A percentile compares a stretch with the other conserved stretches of the same genome.
phyloP scores from a whole-genome alignment of 768 basidiomycete species.

The Artomyces pyxidatus region DNA sequence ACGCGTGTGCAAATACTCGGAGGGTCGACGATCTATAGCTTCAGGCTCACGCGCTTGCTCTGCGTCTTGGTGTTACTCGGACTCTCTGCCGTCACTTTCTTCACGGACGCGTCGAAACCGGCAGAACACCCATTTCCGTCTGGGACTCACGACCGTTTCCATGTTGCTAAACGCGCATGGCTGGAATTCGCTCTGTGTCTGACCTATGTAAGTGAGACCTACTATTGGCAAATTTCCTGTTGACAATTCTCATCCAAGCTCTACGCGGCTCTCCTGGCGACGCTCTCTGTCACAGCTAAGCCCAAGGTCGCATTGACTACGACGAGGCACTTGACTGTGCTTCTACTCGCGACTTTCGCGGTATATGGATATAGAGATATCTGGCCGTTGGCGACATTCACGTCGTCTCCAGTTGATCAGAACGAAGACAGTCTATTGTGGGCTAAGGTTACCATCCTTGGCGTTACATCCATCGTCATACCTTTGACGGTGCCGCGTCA shows the following conservation, averaged over 20 bases:
- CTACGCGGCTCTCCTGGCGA: not conserved
- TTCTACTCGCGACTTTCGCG: not conserved
- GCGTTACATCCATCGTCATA: not conserved
- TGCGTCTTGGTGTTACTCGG: too few species aligned
- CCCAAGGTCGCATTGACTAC: not conserved
- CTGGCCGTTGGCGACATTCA: not conserved
- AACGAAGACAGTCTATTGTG: not conserved
- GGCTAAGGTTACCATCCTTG: not conserved
- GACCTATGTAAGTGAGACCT: not conserved
- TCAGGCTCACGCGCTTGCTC: too few species aligned
- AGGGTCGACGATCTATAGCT: too few species aligned
- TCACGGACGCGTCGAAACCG: too few species aligned
- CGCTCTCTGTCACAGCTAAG: not conserved
- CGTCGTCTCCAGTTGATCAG: not conserved
- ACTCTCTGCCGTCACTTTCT: too few species aligned
- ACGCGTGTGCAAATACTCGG: too few species aligned
- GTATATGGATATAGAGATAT: not conserved
- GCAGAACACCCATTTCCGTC: too few species aligned
- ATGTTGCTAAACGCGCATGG: not conserved
- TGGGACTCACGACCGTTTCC: too few species aligned
- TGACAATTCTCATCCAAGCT: too few species aligned
- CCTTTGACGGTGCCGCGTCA: not conserved
- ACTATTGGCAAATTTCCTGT: not conserved
- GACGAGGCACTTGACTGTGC: not conserved
- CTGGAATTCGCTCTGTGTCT: not conserved